These are phyloP conservation scores for Meira miltonrushii DNA, from an alignment of 1,284 basidiomycete genomes.

Conservation along the genomic window DNA sequence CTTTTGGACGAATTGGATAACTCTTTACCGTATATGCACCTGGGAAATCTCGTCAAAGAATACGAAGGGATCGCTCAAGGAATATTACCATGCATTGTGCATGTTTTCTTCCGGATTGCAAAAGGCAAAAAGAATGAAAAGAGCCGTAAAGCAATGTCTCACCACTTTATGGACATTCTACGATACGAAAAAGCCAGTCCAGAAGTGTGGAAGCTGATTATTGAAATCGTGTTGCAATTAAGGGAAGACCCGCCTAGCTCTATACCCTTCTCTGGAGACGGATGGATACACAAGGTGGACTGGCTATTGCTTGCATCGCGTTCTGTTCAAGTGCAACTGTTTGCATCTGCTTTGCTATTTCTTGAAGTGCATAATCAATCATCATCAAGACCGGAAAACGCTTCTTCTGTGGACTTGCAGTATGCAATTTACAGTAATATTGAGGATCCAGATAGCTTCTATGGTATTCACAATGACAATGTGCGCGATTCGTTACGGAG, in stretches of 20 bases:
- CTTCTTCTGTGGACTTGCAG: conserved; percentile 58
- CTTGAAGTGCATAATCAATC: conserved; percentile 64
- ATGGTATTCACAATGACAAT: conserved; percentile 76
- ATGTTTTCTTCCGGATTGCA: conserved; percentile 55
- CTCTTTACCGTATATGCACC: conserved; percentile 66
- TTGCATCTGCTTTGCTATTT: conserved; percentile 82
- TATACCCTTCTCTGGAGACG: conserved; percentile 60
- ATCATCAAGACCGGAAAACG: background rate
- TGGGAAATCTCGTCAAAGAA: conserved; percentile 61
- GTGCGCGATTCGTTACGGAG: conserved; percentile 71
- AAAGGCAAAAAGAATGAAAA: background rate
- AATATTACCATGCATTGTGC: conserved; percentile 70
- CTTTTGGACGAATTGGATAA: conserved; percentile 56
- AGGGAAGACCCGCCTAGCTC: conserved; percentile 58
- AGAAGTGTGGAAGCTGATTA: conserved; percentile 62
- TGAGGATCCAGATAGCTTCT: conserved; percentile 96
- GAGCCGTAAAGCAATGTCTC: background rate
- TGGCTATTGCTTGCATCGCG: conserved; percentile 67
- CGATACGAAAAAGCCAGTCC: conserved; percentile 55
- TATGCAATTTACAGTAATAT: conserved; percentile 91
- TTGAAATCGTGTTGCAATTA: conserved; percentile 75
- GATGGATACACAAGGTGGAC: conserved; percentile 73
- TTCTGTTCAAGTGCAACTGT: conserved; percentile 72
- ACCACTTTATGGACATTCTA: conserved; percentile 57
- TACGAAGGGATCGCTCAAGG: conserved; percentile 63